phyloP scores from a whole-genome alignment of 768 basidiomycete species.

The Lentinula aciculospora region DNA sequence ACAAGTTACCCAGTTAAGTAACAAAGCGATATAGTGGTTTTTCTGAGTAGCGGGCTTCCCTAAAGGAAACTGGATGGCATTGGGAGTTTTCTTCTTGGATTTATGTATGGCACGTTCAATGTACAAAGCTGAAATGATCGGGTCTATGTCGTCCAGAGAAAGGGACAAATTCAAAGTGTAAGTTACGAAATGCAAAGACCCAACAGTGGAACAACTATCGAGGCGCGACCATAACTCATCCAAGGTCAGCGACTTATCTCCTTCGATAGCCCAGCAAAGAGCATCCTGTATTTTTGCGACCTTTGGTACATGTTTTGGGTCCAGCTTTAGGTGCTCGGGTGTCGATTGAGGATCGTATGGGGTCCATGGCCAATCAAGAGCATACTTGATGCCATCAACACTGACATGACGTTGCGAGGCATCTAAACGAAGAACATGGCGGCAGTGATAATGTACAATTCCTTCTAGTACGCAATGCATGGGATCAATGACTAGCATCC shows the following conservation, averaged over 20 bases:
- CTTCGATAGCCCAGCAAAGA: neutral
- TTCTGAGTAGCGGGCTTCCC: neutral
- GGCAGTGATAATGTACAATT: slow-evolving; percentile 24
- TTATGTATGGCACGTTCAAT: neutral
- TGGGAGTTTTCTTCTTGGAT: neutral
- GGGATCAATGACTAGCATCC: slow-evolving; percentile 25
- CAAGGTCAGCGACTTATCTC: neutral
- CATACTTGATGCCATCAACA: neutral
- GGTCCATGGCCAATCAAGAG: neutral
- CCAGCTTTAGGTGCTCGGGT: neutral
- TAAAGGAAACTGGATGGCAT: neutral
- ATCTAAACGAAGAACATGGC: slow-evolving; percentile 5
- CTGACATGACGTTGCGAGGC: neutral
- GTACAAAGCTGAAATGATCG: neutral
- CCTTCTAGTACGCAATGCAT: slow-evolving; percentile 38
- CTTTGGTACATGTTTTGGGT: neutral
- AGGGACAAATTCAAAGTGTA: neutral
- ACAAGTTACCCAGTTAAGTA: neutral
- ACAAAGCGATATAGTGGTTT: slow-evolving; percentile 1
- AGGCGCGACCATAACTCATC: neutral
- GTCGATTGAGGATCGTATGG: neutral
- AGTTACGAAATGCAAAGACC: neutral
- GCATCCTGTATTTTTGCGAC: neutral
- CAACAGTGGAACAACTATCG: neutral
- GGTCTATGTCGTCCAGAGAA: neutral